phyloP scores from a whole-genome alignment of 805 yeast species.

The Metschnikowia cubensis region DNA sequence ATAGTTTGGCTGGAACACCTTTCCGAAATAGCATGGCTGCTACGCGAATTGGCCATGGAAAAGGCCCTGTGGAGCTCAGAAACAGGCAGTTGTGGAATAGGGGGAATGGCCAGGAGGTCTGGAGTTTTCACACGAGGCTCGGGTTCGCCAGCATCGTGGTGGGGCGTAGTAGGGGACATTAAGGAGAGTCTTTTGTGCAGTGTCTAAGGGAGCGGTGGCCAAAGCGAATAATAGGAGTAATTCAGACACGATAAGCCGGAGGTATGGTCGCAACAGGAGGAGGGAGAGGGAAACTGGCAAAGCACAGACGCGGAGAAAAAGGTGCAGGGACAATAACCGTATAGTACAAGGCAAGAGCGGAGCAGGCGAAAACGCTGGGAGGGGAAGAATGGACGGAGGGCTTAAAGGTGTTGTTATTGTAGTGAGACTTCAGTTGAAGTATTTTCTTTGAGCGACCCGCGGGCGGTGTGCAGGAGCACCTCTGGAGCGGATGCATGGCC shows the following conservation, averaged over 20 bases:
- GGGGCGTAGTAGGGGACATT: slow-evolving; percentile 1
- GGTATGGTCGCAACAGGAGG: background rate
- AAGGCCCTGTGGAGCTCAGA: slow-evolving; percentile 10
- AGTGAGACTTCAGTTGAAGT: background rate
- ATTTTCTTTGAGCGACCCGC: slow-evolving; percentile 2
- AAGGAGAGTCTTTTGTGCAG: background rate
- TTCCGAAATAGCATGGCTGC: background rate
- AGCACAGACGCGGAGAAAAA: background rate
- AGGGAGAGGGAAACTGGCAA: no score
- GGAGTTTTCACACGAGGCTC: background rate
- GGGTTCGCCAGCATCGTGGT: background rate
- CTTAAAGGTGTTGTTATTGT: slow-evolving; percentile 1
- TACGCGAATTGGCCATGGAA: background rate
- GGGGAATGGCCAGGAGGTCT: background rate
- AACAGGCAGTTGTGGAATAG: slow-evolving; percentile 11
- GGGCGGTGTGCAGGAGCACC: background rate
- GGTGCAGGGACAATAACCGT: background rate
- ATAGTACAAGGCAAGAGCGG: background rate
- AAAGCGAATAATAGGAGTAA: background rate
- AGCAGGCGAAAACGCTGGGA: background rate
- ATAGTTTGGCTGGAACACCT: background rate
- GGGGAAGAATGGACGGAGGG: background rate
- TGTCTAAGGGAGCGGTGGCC: background rate
- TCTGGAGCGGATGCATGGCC: background rate
- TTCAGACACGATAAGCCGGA: background rate